Evolutionary conservation across 176 grass and related monocot genomes (phyloP), one percentile per base, ranked within the genome.

Genomic region (Ampelocalamus luodianensis): DNA sequence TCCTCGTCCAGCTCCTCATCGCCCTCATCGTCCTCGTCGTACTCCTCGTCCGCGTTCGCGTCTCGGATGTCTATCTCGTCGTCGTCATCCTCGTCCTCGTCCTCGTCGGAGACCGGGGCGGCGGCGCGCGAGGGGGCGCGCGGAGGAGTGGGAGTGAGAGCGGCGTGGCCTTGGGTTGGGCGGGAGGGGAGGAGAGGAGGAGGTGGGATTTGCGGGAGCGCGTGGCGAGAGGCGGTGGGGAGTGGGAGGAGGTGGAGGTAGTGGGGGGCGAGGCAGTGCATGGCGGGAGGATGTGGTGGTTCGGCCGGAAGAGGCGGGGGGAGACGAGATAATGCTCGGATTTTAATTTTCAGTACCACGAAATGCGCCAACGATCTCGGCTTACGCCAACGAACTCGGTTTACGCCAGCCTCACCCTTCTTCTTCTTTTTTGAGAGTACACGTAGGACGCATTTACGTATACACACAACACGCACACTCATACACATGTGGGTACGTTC

Each of bases 51-150:
- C 10, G 78, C 87, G 29, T 91, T 86, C 53, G 4, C 53, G 8
- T 93, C 82, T 46, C 39, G 78, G 22, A 90, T 42, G 39, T 13
- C 86, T 68, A 89, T 10, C 63, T 86, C 90, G 26, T 88, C 55
- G 15, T 88, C 90, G 8, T 93, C 84, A 0, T 93, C 91, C 48
- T 86, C 88, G 1, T 95, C 90, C 1, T 88, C 88, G 11, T 93
- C 89, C 3, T 85, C 89, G 32, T 90, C 87, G 78, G 76, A 65
- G 13, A 90, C 89, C 13, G 92, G 65, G n/a, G 81, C 68, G 74
- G 90, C 65, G 76, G 84, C 55, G 55, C 82, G 67, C 60, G 84
- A 87, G 40, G 68, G 84, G 49, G 74, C 84, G 84, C 48, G 89
- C 80, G 12, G 74, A 87, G 8, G 80, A 66, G 60, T 50, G 34